A percentile compares a stretch with the other conserved stretches of the same genome.
Evolutionary conservation across 2,329 filamentous ascomycete species (phyloP).

Genomic region (Pseudogymnoascus sp.): DNA sequence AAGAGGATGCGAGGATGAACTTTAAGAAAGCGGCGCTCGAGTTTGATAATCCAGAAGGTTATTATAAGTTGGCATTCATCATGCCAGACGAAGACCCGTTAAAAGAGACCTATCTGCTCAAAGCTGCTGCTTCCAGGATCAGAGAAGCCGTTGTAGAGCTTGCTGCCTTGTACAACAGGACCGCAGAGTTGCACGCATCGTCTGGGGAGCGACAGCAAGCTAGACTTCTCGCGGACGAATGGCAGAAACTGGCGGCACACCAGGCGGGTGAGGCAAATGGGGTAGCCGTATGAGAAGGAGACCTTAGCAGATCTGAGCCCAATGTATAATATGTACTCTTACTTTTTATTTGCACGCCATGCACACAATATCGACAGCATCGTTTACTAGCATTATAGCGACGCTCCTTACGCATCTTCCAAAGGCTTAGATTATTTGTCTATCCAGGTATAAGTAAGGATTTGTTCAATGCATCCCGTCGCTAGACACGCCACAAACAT

Average conservation of each 20-base stretch:
- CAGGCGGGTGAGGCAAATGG: background rate
- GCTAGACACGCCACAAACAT: background rate
- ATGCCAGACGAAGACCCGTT: constrained; percentile 12
- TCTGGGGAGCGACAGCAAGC: background rate
- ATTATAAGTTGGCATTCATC: constrained; percentile 25
- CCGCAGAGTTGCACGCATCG: background rate
- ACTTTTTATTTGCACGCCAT: background rate
- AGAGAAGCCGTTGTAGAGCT: constrained; percentile 19
- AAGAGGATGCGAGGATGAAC: constrained; percentile 19
- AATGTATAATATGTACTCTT: constrained; percentile 1
- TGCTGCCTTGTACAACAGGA: background rate
- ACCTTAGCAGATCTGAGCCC: background rate
- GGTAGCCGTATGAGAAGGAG: background rate
- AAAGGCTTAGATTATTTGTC: background rate
- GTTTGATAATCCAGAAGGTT: constrained; percentile 25
- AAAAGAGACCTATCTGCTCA: constrained; percentile 23
- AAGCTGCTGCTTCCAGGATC: constrained; percentile 26
- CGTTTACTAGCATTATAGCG: background rate
- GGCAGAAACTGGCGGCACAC: background rate
- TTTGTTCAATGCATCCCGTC: background rate
- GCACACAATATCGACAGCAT: background rate
- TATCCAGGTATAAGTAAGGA: background rate
- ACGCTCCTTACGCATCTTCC: background rate
- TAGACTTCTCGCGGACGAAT: background rate
- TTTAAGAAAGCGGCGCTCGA: constrained; percentile 26